A percentile compares a stretch with the other conserved stretches of the same genome.
Evolutionary conservation across 2,329 filamentous ascomycete genomes (phyloP).

Genomic region (Penicillium crustosum): DNA sequence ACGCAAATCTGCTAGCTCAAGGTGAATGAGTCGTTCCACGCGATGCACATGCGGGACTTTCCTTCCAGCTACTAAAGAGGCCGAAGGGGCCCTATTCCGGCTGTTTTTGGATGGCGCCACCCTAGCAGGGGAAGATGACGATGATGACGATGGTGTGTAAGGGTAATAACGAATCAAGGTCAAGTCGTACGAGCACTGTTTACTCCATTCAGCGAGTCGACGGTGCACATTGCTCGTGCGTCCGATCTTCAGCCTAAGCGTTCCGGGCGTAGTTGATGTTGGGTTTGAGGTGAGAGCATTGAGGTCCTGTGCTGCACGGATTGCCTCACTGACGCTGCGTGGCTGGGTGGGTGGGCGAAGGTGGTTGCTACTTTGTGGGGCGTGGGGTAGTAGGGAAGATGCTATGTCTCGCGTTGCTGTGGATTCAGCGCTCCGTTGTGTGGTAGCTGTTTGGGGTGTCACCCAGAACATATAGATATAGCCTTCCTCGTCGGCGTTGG

Average conservation of each 20-base stretch:
- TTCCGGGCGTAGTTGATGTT: constrained; percentile 49
- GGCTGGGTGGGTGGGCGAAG: constrained; percentile 25
- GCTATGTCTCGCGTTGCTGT: constrained; percentile 58
- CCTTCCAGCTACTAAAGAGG: constrained; percentile 40
- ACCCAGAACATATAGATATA: constrained; percentile 99
- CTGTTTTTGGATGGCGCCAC: neutral
- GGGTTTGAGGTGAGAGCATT: constrained; percentile 34
- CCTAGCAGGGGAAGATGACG: constrained; percentile 21
- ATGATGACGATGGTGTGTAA: constrained; percentile 51
- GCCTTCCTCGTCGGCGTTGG: constrained; percentile 72
- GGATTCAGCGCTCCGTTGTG: constrained; percentile 23
- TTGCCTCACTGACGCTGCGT: constrained; percentile 39
- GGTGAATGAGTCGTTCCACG: constrained; percentile 85
- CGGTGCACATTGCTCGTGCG: constrained; percentile 80
- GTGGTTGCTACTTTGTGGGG: constrained; percentile 18
- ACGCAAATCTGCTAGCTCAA: constrained; percentile 69
- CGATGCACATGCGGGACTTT: constrained; percentile 84
- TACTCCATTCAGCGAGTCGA: constrained; percentile 87
- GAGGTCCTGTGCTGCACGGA: constrained; percentile 39
- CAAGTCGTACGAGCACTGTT: constrained; percentile 86
- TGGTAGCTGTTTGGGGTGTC: constrained; percentile 61
- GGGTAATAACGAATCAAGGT: constrained; percentile 91
- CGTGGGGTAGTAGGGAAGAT: constrained; percentile 58
- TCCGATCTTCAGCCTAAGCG: constrained; percentile 66
- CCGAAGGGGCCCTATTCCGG: constrained; percentile 1